Base-by-base conservation (phyloP, 2,329 filamentous ascomycete genomes). In the Fusarium decemcellulare region DNA sequence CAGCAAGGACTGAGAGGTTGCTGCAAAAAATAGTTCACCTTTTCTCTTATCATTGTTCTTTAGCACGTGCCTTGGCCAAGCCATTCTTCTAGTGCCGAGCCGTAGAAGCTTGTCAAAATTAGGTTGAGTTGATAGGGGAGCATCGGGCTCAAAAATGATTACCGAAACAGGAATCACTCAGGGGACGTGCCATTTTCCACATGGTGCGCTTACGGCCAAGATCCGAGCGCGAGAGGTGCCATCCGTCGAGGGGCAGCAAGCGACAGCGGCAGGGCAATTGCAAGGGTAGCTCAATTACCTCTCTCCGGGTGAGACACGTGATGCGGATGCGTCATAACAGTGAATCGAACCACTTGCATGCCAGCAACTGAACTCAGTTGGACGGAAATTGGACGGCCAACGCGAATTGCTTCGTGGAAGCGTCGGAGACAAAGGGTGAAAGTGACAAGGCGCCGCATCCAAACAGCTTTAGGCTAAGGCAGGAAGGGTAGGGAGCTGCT, bases 401-500 rank as follows among this genome's bases (percentile, higher is more conserved):
- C 12, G 11, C 30, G 40, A 47, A 47, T 27, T 16, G 15, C 18
- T 37, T 46, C 30, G 14, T 18, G 6, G n/a, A 40, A 39, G 6
- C 29, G 32, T 10, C 27, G 11, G 54, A 48, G 37, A 32, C 44
- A 39, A 34, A 50, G 27, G 30, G 29, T 42, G 30, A 29, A 16
- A 50, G 47, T 53, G 16, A 39, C 39, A 61, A 63, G 16, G 40
- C 12, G n/a, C 57, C 43, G 48, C 37, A 61, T 61, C 48, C 57
- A 51, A 56, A 50, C 23, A 47, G 16, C 37, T 34, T 47, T 30
- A 23, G 57, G 43, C 61, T 61, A 61, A 54, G 29, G 40, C 27
- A 63, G 23, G 50, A 34, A 59, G 15, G 59, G 47, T 59, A 27
- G 46, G 48, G 48, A 54, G 37, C 43, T 61, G 40, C 58, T 66